phyloP scores from a whole-genome alignment of 1,284 basidiomycete species.

The Puccinia sorghi region DNA sequence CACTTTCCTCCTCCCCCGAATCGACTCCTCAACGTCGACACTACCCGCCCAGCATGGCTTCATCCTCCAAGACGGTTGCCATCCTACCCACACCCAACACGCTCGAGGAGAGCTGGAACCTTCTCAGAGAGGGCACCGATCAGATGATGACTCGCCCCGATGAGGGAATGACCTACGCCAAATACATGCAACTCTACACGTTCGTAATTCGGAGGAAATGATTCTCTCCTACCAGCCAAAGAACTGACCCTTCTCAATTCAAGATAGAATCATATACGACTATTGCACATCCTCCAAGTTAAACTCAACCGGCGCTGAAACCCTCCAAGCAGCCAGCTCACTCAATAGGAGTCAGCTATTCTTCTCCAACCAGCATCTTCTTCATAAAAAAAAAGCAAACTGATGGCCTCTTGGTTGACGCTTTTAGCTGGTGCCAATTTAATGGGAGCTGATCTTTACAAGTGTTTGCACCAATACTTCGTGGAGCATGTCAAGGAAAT shows the following conservation, averaged over 20 bases:
- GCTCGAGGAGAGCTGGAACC: constrained; percentile 81
- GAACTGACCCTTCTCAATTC: constrained; percentile 28
- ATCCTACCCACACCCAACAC: constrained; percentile 59
- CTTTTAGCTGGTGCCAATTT: constrained; percentile 80
- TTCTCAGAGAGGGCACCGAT: constrained; percentile 83
- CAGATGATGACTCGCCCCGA: constrained; percentile 87
- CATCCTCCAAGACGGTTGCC: constrained; percentile 14
- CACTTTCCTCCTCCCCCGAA: not conserved
- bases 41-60: constrained; percentile 7
- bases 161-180: constrained; percentile 82
- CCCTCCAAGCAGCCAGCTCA: constrained; percentile 48
- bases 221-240: not conserved
- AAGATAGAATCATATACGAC: constrained; percentile 76
- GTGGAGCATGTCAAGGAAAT: constrained; percentile 72
- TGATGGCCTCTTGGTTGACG: not conserved
- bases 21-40: not conserved
- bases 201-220: constrained; percentile 51
- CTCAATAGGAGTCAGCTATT: constrained; percentile 54
- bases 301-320: constrained; percentile 65
- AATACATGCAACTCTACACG: constrained; percentile 90
- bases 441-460: constrained; percentile 92
- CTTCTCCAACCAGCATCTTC: constrained; percentile 39
- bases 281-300: constrained; percentile 91
- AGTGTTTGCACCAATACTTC: constrained; percentile 82
- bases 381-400: not conserved